Evolutionary conservation across 495 filamentous ascomycete species (phyloP).

Genomic region (Astrocystis sublimbata): DNA sequence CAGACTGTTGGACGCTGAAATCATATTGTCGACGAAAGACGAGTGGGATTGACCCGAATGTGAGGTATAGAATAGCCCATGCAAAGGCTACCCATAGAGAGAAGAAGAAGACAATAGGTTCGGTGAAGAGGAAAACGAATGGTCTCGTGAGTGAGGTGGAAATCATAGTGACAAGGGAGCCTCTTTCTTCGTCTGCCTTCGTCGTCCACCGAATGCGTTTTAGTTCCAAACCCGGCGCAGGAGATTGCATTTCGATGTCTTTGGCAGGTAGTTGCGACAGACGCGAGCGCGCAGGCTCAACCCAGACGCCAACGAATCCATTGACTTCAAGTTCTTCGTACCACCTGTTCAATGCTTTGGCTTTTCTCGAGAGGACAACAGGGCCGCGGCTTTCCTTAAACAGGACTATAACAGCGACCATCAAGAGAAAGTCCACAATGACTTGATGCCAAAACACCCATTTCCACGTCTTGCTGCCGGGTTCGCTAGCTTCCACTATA

Average conservation of each 20-base stretch:
- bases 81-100: conserved; percentile 87
- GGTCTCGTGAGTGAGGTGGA: conserved; percentile 74
- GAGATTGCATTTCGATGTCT: conserved; percentile 30
- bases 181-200: conserved; percentile 77
- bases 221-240: conserved; percentile 30
- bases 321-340: conserved; percentile 69
- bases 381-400: conserved; percentile 84
- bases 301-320: conserved; percentile 64
- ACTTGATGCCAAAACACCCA: conserved; percentile 91
- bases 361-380: conserved; percentile 79
- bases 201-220: conserved; percentile 82
- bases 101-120: conserved; percentile 94
- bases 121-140: conserved; percentile 83
- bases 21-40: conserved; percentile 70
- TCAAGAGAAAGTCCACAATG: conserved; percentile 64
- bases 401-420: conserved; percentile 61
- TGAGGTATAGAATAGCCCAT: conserved; percentile 88
- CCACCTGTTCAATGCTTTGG: conserved; percentile 71
- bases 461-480: conserved; percentile 59
- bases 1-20: conserved; percentile 67
- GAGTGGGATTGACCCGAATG: conserved; percentile 74
- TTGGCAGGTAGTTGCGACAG: background rate
- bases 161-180: conserved; percentile 70
- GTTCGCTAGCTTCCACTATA: conserved; percentile 58
- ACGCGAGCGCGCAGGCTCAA: conserved; percentile 13